Evolutionary conservation across 768 basidiomycete genomes (phyloP).

Genomic region (Phylloporus sp.): DNA sequence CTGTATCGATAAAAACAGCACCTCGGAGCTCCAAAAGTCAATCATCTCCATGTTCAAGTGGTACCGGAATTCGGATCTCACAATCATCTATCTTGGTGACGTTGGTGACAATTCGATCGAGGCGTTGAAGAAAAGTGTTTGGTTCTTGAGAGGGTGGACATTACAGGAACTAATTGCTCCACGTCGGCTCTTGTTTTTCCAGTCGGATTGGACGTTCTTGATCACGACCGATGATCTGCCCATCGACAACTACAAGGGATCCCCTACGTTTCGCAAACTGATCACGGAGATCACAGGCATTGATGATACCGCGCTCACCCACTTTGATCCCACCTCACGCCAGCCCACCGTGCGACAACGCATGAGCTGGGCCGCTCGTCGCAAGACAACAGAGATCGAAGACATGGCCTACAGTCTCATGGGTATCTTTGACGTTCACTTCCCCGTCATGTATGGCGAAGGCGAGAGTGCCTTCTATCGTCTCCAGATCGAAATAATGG

Average conservation of each 20-base stretch:
- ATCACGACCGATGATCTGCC: slow-evolving; percentile 12
- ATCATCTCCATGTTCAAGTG: slow-evolving; percentile 31
- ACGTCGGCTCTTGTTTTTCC: slow-evolving; percentile 18
- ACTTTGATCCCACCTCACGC: slow-evolving; percentile 15
- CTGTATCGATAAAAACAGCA: slow-evolving; percentile 29
- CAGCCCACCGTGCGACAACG: slow-evolving; percentile 14
- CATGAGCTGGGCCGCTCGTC: slow-evolving; percentile 28
- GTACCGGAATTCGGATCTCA: slow-evolving; percentile 25
- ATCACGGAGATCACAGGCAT: slow-evolving; percentile 17
- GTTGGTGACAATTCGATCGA: slow-evolving; percentile 11
- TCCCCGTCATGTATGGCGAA: slow-evolving; percentile 31
- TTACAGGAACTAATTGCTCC: slow-evolving; percentile 29
- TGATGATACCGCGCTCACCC: slow-evolving; percentile 15
- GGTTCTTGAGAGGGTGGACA: slow-evolving; percentile 28
- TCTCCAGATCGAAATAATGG: slow-evolving; percentile 28
- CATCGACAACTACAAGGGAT: slow-evolving; percentile 17
- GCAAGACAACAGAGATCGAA: slow-evolving; percentile 28
- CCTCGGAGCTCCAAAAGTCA: slow-evolving; percentile 27
- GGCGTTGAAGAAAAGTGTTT: slow-evolving; percentile 14
- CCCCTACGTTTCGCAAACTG: slow-evolving; percentile 8
- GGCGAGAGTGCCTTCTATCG: slow-evolving; percentile 24
- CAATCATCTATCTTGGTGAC: slow-evolving; percentile 23
- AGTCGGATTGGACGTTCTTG: slow-evolving; percentile 19
- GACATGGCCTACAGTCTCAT: slow-evolving; percentile 29
- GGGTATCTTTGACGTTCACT: slow-evolving; percentile 25